Percentiles rank a stretch among this genome's conserved stretches.
phyloP scores from a whole-genome alignment of 495 filamentous ascomycete species.

The Hyaloscypha variabilis region DNA sequence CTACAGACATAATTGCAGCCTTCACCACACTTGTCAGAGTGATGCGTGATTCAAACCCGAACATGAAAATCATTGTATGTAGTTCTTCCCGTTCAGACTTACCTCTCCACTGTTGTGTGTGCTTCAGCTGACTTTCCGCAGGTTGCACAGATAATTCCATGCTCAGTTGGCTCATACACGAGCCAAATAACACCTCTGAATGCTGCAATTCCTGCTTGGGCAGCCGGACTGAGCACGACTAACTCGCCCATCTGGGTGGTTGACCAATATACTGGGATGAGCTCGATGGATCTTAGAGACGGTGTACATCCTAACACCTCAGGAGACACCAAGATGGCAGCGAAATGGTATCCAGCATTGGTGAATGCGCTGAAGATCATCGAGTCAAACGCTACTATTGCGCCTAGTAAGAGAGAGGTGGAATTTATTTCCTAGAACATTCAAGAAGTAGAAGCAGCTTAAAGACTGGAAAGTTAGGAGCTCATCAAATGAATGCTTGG shows the following conservation, averaged over 20 bases:
- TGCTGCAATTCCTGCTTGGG: conserved; percentile 49
- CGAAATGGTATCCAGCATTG: conserved; percentile 48
- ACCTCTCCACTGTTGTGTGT: neutral
- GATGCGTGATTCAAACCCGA: conserved; percentile 49
- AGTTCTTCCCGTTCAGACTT: neutral
- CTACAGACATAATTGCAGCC: conserved; percentile 45
- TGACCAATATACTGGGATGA: conserved; percentile 51
- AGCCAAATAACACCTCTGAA: conserved; percentile 46
- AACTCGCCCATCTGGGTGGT: conserved; percentile 54
- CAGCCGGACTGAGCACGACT: conserved; percentile 44
- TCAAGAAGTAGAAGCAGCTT: no score
- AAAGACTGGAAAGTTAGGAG: no score
- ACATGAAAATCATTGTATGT: conserved; percentile 55
- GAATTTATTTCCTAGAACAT: neutral
- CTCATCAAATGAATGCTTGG: no score
- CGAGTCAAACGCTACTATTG: neutral
- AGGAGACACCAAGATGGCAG: conserved; percentile 49
- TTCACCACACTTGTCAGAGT: conserved; percentile 46
- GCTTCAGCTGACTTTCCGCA: conserved; percentile 26
- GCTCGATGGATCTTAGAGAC: conserved; percentile 43
- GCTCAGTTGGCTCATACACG: conserved; percentile 40
- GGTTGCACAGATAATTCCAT: conserved; percentile 58
- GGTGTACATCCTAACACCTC: conserved; percentile 50
- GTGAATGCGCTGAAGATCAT: conserved; percentile 39
- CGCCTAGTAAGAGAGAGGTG: neutral